These are phyloP conservation scores for Litchi chinensis DNA, from an alignment of 345 rosid genomes.

Conservation along the genomic window DNA sequence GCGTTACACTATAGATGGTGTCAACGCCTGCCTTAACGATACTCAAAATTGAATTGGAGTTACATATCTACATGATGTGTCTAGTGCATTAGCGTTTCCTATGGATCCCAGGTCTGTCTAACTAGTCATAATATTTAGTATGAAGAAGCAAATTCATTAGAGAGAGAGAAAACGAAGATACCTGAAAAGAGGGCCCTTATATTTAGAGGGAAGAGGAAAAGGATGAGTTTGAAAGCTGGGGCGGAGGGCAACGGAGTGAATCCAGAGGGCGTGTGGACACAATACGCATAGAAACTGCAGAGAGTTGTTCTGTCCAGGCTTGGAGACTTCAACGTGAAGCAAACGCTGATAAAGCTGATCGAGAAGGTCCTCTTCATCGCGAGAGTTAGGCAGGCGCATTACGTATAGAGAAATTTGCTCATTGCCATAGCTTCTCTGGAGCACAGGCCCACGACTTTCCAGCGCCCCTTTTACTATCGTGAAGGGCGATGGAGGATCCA, in stretches of 20 bases:
- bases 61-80: background rate
- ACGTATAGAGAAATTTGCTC: slow-evolving; percentile 75
- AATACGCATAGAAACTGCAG: slow-evolving; percentile 84
- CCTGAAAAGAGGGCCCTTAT: slow-evolving; percentile 82
- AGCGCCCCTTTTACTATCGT: slow-evolving; percentile 71
- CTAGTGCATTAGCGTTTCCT: background rate
- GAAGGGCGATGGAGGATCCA: slow-evolving; percentile 74
- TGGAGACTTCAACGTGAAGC: slow-evolving; percentile 78
- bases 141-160: too few relatives aligned
- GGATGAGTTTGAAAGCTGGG: slow-evolving; percentile 51
- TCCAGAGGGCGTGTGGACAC: slow-evolving; percentile 90
- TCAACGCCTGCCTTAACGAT: too few relatives aligned
- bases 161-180: slow-evolving; percentile 33
- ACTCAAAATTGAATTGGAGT: too few relatives aligned
- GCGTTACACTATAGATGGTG: too few relatives aligned
- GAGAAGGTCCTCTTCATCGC: slow-evolving; percentile 60
- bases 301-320: slow-evolving; percentile 66
- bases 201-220: slow-evolving; percentile 45
- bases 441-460: slow-evolving; percentile 70
- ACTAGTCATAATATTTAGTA: too few relatives aligned
- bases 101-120: background rate
- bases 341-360: slow-evolving; percentile 88
- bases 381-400: slow-evolving; percentile 56
- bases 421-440: slow-evolving; percentile 54
- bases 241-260: slow-evolving; percentile 84